Base-by-base conservation (phyloP, 306 rosid genomes). In the Luffa acutangula region DNA sequence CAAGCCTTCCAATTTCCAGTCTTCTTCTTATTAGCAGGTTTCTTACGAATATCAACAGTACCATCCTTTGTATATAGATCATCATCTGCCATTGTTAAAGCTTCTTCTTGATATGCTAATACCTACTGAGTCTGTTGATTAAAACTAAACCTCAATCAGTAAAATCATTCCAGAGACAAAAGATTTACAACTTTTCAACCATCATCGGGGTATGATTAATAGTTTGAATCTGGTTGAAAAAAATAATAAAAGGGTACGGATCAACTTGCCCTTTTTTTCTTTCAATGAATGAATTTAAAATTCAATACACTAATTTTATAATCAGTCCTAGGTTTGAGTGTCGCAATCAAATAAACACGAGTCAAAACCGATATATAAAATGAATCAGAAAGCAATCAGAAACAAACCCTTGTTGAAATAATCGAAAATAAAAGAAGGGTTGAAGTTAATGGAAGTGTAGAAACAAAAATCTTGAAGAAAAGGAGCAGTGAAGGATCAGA, bases 1-100 rank as follows among this genome's bases (percentile, higher is more conserved):
- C 96, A 93, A 3, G 96, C 93, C 83, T 67, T 89, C 97, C 97
- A 93, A 11, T 91, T 83, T 83, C 97, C 97, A 14, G 96, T 91
- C 83, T 84, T 89, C 48, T 77, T 85, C 90, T 88, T 93, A 78
- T 78, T 84, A 73, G 97, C 96, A 42, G 94, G 94, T 9, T 88
- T 91, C 75, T 62, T 83, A 25, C 57, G 49, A 80, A 88, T 71
- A 79, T 83, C 86, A 74, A 87, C 20, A 49, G 96, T 93, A 14
- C 97, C 96, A 83, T 93, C 94, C 14, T 89, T 82, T 25, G 93
- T 89, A 66, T 88, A 91, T n/a, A 84, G 67, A 14, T 85, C 90
- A 3, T 85, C 89, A 45, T 82, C 90, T 31, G 78, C 89, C 91
- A 89, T 92, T 10, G 78, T 52, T 52, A 10, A 21, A 11, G 3